These are phyloP conservation scores for Aureobasidium subglaciale DNA, from an alignment of 2,329 filamentous ascomycete genomes.

Conservation along the genomic window DNA sequence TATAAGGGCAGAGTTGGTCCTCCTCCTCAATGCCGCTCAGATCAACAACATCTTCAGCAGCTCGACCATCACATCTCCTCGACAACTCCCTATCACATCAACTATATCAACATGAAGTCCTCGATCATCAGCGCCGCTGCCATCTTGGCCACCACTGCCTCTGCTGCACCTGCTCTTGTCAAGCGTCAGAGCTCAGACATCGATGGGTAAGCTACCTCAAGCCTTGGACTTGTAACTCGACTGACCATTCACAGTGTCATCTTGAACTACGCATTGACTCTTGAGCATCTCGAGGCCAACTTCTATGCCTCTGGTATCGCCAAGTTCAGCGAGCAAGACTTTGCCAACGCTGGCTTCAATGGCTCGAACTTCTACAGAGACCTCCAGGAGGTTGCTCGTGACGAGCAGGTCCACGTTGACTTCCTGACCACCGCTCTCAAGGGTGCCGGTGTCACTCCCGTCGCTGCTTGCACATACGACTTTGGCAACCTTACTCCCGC, in stretches of 20 bases:
- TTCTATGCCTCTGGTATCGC: conserved; percentile 56
- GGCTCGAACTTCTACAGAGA: conserved; percentile 49
- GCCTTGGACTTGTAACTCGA: not conserved
- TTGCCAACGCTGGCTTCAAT: conserved; percentile 44
- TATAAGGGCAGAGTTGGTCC: conserved; percentile 2
- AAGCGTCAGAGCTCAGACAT: conserved; percentile 16
- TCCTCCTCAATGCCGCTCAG: not conserved
- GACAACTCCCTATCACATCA: not conserved
- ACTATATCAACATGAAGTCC: conserved; percentile 18
- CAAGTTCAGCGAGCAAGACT: conserved; percentile 50
- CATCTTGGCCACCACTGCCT: conserved; percentile 13
- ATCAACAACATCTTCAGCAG: not conserved
- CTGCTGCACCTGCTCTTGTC: conserved; percentile 15
- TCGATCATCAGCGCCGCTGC: conserved; percentile 17
- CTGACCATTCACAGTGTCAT: conserved; percentile 18
- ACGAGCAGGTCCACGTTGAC: conserved; percentile 53
- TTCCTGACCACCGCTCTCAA: conserved; percentile 45
- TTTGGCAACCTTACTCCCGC: conserved; percentile 45
- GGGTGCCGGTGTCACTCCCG: conserved; percentile 45
- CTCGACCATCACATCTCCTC: not conserved
- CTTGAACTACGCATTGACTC: conserved; percentile 39
- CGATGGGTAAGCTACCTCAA: conserved; percentile 7
- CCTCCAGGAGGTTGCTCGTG: conserved; percentile 48
- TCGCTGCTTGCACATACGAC: conserved; percentile 49
- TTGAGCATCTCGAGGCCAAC: conserved; percentile 47